Evolutionary conservation across 371 early-diverging fungal genomes (phyloP).

Genomic region (Umbelopsis sp.): DNA sequence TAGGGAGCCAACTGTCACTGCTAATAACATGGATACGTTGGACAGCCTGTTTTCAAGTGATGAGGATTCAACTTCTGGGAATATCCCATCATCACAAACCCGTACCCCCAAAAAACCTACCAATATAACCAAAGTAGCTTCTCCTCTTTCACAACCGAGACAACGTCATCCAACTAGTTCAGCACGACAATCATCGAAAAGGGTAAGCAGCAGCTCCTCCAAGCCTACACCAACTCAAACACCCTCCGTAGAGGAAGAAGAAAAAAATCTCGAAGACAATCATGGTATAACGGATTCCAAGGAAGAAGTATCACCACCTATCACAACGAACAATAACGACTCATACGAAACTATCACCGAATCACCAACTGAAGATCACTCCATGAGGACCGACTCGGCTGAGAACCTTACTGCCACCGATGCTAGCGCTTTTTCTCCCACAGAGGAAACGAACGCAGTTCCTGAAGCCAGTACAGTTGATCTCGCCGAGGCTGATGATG

Average conservation of each 20-base stretch:
- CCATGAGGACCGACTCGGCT: not conserved
- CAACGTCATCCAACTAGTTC: not conserved
- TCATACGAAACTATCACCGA: not conserved
- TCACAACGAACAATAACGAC: not conserved
- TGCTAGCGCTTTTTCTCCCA: conserved; percentile 8
- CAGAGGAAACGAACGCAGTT: conserved; percentile 17
- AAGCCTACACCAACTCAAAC: not conserved
- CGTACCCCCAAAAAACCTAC: not conserved
- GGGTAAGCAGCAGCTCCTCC: not conserved
- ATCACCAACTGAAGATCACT: conserved; percentile 6
- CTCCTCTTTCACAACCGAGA: conserved; percentile 1
- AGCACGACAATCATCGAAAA: not conserved
- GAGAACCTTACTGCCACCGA: conserved; percentile 5
- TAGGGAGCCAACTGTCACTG: not conserved
- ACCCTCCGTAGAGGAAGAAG: not conserved
- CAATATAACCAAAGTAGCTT: not conserved
- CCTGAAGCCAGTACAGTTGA: conserved; percentile 6
- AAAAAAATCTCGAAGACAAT: not conserved
- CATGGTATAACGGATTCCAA: not conserved
- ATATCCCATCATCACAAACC: not conserved
- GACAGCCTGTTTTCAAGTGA: not conserved
- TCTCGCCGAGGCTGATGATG: conserved; percentile 17
- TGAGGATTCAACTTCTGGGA: not conserved
- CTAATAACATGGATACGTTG: not conserved
- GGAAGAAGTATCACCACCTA: not conserved